A percentile compares a stretch with the other conserved stretches of the same genome.
These are phyloP conservation scores for Colletotrichum filicis DNA, from an alignment of 2,329 filamentous ascomycete species.

Conservation along the genomic window DNA sequence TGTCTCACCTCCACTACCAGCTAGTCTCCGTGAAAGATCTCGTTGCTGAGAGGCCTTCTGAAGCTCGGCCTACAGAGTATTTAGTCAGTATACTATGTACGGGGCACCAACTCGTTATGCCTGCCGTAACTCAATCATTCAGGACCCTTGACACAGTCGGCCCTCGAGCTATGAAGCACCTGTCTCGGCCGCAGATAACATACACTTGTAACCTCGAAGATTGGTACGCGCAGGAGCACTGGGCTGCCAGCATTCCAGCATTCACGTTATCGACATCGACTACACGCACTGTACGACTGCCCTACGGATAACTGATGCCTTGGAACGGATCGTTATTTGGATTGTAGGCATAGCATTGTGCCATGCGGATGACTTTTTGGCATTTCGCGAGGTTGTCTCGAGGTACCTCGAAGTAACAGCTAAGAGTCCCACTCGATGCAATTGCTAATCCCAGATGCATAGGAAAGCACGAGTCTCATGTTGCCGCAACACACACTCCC, in stretches of 20 bases:
- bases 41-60: neutral
- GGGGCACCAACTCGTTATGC: neutral
- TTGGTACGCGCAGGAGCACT: neutral
- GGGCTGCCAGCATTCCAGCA: too few species aligned
- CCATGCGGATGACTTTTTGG: too few species aligned
- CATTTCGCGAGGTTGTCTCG: neutral
- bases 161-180: neutral
- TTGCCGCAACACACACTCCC: neutral
- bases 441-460: neutral
- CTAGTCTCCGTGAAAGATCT: conserved; percentile 1
- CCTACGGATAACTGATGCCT: too few species aligned
- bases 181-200: neutral
- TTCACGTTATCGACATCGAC: too few species aligned
- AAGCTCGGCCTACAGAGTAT: neutral
- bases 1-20: neutral
- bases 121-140: neutral
- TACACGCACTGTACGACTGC: too few species aligned
- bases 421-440: neutral
- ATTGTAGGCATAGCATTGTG: too few species aligned
- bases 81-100: neutral
- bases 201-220: neutral
- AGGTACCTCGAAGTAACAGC: neutral
- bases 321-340: too few species aligned
- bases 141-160: neutral
- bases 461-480: neutral